Evolutionary conservation across 1,284 basidiomycete genomes (phyloP).

Genomic region (Takashimella tepidaria): DNA sequence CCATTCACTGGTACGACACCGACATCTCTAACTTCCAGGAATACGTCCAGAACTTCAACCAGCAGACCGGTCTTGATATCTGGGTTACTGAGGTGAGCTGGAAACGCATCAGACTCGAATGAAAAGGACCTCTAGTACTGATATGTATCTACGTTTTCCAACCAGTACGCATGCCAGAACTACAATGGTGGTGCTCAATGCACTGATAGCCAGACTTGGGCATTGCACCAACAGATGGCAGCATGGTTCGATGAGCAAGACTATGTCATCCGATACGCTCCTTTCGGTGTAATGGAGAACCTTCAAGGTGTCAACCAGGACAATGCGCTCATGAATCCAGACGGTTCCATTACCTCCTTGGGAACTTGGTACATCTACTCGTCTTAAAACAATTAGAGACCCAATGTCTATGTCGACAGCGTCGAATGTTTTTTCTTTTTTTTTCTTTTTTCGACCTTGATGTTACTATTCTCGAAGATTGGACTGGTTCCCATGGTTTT

Average conservation of each 20-base stretch:
- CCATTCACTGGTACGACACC: conserved; percentile 46
- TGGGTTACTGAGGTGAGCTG: conserved; percentile 44
- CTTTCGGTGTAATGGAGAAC: conserved; percentile 66
- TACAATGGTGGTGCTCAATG: conserved; percentile 61
- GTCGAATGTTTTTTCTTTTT: conserved; percentile 1
- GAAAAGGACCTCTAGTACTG: no score
- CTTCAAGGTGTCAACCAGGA: conserved; percentile 63
- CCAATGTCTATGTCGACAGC: not conserved
- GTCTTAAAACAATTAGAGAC: not conserved
- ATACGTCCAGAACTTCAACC: conserved; percentile 44
- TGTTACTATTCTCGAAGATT: conserved; percentile 4
- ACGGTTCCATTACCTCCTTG: conserved; percentile 39
- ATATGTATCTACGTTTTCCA: no score
- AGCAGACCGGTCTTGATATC: conserved; percentile 27
- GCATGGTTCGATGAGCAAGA: conserved; percentile 56
- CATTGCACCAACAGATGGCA: conserved; percentile 58
- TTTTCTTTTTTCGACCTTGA: not conserved
- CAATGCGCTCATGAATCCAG: conserved; percentile 52
- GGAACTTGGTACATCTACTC: conserved; percentile 28
- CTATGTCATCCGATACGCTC: conserved; percentile 59
- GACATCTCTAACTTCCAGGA: conserved; percentile 32
- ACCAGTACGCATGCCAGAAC: conserved; percentile 52
- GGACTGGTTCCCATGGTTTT: no score
- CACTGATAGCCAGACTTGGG: conserved; percentile 34
- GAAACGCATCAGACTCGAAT: no score